These are phyloP conservation scores for Aspergillus pseudoviridinutans DNA, from an alignment of 2,329 filamentous ascomycete genomes.

Conservation along the genomic window DNA sequence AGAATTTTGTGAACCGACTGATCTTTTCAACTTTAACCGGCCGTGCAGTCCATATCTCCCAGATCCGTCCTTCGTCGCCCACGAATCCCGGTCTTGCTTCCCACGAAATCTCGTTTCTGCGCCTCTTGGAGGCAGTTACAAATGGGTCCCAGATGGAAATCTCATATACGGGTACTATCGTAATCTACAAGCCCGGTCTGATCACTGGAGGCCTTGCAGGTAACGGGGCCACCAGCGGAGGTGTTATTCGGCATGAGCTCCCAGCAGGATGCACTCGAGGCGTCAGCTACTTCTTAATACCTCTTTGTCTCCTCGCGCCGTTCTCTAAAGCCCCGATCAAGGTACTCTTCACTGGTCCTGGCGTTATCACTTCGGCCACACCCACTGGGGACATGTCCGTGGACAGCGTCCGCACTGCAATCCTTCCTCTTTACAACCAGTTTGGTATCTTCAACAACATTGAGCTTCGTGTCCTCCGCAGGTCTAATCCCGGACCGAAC, in stretches of 20 bases:
- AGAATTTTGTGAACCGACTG: conserved; percentile 76
- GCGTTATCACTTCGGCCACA: conserved; percentile 86
- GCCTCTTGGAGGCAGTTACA: conserved; percentile 88
- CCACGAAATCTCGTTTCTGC: conserved; percentile 92
- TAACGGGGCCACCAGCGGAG: conserved; percentile 62
- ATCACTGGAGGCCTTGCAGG: conserved; percentile 82
- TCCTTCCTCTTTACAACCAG: conserved; percentile 81
- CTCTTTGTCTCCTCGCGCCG: conserved; percentile 82
- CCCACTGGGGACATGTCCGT: conserved; percentile 81
- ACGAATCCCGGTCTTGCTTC: conserved; percentile 84
- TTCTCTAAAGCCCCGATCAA: conserved; percentile 92
- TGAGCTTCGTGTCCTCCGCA: conserved; percentile 74
- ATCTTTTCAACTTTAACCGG: conserved; percentile 89
- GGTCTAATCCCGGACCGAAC: conserved; percentile 71
- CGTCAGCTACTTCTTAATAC: conserved; percentile 86
- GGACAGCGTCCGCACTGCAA: conserved; percentile 88
- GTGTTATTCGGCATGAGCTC: conserved; percentile 76
- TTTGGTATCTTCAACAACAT: conserved; percentile 87
- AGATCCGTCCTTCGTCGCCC: conserved; percentile 82
- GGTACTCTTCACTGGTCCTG: conserved; percentile 81
- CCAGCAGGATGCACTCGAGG: conserved; percentile 74
- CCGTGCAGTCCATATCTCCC: conserved; percentile 82
- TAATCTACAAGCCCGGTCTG: conserved; percentile 86
- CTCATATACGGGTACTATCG: conserved; percentile 89
- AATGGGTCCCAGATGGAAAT: conserved; percentile 96